A percentile compares a stretch with the other conserved stretches of the same genome.
Evolutionary conservation across 2,329 filamentous ascomycete genomes (phyloP).

Genomic region (Ilyonectria robusta): DNA sequence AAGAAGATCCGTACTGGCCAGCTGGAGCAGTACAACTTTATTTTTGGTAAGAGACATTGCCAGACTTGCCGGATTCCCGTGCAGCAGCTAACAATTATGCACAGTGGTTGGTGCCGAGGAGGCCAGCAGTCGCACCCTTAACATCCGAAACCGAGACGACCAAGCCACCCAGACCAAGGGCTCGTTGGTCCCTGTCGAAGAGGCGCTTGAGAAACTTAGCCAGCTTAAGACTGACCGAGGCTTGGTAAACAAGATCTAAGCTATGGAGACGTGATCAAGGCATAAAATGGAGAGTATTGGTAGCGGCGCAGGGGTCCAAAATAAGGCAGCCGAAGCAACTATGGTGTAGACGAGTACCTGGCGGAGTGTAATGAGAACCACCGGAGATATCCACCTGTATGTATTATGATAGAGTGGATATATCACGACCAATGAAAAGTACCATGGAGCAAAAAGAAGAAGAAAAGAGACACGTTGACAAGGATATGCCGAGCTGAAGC

Average conservation of each 20-base stretch:
- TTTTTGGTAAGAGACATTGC: conserved; percentile 69
- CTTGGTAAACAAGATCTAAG: conserved; percentile 54
- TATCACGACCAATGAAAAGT: conserved; percentile 42
- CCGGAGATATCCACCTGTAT: conserved; percentile 16
- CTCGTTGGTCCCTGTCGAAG: conserved; percentile 69
- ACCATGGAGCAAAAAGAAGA: no score
- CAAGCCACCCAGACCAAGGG: conserved; percentile 73
- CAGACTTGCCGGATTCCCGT: neutral
- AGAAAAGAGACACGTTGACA: conserved; percentile 7
- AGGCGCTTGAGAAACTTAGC: conserved; percentile 69
- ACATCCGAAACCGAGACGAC: conserved; percentile 75
- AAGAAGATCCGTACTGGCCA: conserved; percentile 92
- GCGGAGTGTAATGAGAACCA: conserved; percentile 25
- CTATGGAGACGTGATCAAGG: conserved; percentile 14
- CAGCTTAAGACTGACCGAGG: conserved; percentile 65
- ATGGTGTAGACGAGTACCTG: conserved; percentile 38
- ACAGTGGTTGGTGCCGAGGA: conserved; percentile 74
- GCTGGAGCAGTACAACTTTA: conserved; percentile 86
- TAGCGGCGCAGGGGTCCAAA: conserved; percentile 36
- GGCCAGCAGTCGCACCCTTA: conserved; percentile 71
- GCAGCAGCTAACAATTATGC: conserved; percentile 34
- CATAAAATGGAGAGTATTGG: conserved; percentile 13
- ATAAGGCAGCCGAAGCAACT: conserved; percentile 37
- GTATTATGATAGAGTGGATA: conserved; percentile 25
- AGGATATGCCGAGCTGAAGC: neutral